phyloP scores from a whole-genome alignment of 345 rosid species.

The Eucalyptus sp. region DNA sequence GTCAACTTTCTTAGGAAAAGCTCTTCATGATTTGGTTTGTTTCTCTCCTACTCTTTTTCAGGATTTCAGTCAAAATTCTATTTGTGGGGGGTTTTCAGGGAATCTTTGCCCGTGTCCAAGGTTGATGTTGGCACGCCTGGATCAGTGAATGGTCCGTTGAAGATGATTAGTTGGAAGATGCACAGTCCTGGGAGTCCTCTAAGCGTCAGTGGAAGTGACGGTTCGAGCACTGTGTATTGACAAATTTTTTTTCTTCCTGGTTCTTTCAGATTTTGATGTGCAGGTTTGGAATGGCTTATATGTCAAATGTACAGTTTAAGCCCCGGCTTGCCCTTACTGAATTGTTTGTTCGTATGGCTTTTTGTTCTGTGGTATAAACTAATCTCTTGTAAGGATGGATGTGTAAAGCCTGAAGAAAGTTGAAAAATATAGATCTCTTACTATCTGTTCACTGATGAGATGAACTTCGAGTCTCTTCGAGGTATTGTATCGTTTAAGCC shows the following conservation, averaged over 20 bases:
- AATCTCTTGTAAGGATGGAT: not conserved
- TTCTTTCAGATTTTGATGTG: not conserved
- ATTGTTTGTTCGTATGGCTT: not conserved
- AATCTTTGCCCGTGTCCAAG: not conserved
- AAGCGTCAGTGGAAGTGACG: not conserved
- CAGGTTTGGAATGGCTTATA: not conserved
- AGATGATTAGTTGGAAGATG: not conserved
- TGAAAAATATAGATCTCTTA: not conserved
- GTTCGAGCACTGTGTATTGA: not conserved
- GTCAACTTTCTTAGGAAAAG: not conserved
- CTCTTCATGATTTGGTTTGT: not conserved
- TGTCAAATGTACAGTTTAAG: not conserved
- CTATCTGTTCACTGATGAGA: not conserved
- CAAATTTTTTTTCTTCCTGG: not conserved
- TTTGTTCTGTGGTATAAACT: not conserved
- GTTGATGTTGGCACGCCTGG: not conserved
- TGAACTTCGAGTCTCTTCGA: not conserved
- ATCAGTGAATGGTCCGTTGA: not conserved
- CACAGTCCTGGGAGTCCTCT: not conserved
- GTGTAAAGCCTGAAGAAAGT: not conserved
- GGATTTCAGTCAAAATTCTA: constrained; percentile 38
- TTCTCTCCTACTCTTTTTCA: constrained; percentile 7
- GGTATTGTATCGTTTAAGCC: not conserved
- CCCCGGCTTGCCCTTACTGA: not conserved
- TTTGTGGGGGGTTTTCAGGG: constrained; percentile 68